These are phyloP conservation scores for Yamadazyma triangularis DNA, from an alignment of 1,139 yeast species.

Conservation along the genomic window DNA sequence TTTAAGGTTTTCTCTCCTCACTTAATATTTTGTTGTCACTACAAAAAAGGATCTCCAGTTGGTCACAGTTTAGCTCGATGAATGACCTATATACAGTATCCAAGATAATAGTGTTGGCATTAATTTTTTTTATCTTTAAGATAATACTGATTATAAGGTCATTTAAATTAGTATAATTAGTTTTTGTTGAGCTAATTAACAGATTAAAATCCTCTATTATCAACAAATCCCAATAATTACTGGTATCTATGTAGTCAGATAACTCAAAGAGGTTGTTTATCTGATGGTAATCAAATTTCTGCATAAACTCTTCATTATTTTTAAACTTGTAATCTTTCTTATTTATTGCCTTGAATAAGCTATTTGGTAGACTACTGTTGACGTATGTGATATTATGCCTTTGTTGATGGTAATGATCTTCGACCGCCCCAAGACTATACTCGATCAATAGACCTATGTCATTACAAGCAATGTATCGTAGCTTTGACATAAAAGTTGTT, in stretches of 20 bases:
- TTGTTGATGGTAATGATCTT: constrained; percentile 3
- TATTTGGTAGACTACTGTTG: constrained; percentile 15
- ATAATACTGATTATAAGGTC: constrained; percentile 10
- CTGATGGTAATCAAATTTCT: constrained; percentile 13
- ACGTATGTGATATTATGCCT: constrained; percentile 7
- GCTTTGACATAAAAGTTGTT: too few species aligned
- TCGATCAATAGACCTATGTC: constrained; percentile 1
- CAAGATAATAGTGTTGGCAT: background rate
- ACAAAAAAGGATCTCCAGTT: too few species aligned
- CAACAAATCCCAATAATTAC: background rate
- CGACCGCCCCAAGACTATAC: constrained; percentile 7
- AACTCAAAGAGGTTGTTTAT: constrained; percentile 8
- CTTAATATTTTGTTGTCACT: too few species aligned
- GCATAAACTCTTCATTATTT: constrained; percentile 7
- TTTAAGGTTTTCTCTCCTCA: too few species aligned
- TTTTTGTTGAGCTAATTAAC: constrained; percentile 6
- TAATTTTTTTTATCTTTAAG: constrained; percentile 3
- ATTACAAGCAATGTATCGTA: constrained; percentile 7
- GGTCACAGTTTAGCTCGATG: constrained; percentile 2
- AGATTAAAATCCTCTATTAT: constrained; percentile 9
- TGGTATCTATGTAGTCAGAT: constrained; percentile 2
- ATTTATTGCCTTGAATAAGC: constrained; percentile 9
- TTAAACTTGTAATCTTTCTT: constrained; percentile 7
- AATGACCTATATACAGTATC: constrained; percentile 1
- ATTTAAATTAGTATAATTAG: constrained; percentile 11